Evolutionary conservation across 2,329 filamentous ascomycete species (phyloP).

Genomic region (Aspergillus sp.): DNA sequence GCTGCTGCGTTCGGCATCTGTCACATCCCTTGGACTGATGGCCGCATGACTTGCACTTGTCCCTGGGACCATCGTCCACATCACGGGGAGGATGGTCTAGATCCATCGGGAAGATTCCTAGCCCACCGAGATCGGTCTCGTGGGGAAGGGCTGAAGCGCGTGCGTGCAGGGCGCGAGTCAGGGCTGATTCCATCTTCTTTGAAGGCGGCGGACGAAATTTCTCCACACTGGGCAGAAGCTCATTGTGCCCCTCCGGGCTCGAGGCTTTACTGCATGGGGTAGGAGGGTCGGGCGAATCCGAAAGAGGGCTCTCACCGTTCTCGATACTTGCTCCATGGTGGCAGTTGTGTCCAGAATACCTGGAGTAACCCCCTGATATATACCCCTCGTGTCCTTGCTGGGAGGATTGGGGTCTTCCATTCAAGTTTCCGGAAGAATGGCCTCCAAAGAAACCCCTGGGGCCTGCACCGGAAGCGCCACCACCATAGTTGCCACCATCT

Average conservation of each 20-base stretch:
- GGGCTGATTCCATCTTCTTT: too few relatives aligned
- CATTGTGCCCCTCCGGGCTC: too few relatives aligned
- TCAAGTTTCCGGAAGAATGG: too few relatives aligned
- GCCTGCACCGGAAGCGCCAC: neutral
- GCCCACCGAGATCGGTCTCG: neutral
- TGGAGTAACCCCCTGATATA: neutral
- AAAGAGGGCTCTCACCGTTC: neutral
- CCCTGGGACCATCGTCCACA: neutral
- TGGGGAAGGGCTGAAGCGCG: neutral
- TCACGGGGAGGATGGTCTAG: neutral
- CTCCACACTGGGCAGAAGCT: too few relatives aligned
- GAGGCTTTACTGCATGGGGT: too few relatives aligned
- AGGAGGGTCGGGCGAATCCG: too few relatives aligned
- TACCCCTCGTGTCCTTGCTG: neutral
- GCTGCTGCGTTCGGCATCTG: neutral
- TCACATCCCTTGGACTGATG: neutral
- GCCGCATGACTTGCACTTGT: neutral
- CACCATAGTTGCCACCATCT: neutral
- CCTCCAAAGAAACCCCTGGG: too few relatives aligned
- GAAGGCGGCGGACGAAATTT: too few relatives aligned
- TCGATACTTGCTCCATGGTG: neutral
- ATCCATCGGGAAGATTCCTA: neutral
- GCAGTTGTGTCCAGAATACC: neutral
- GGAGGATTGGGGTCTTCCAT: neutral
- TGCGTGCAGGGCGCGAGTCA: neutral